Conservation (phyloP, 225 moss, liverwort and hornwort genomes). For the Pseudoscleropodium purum region DNA sequence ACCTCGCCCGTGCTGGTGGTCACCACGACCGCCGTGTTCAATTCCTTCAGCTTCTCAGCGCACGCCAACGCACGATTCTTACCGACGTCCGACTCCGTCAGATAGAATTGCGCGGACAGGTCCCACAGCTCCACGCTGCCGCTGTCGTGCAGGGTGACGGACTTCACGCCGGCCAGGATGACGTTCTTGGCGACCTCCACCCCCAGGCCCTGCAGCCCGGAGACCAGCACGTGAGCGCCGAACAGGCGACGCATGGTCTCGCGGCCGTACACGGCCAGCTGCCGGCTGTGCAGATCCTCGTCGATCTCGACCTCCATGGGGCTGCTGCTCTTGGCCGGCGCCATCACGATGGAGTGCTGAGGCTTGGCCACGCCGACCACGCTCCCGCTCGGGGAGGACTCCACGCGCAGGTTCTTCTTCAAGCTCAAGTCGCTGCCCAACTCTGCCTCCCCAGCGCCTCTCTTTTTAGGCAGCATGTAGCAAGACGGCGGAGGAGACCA, state of each 20-base stretch:
- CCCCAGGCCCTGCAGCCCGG: conserved; percentile 78
- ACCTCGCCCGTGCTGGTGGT: conserved; percentile 42
- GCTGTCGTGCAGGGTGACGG: conserved; percentile 74
- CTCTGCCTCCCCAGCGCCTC: conserved; percentile 91
- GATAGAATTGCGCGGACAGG: conserved; percentile 75
- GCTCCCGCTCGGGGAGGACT: conserved; percentile 27
- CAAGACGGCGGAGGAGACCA: conserved; percentile 15
- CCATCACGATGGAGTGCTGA: conserved; percentile 63
- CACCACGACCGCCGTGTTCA: conserved; percentile 66
- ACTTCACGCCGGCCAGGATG: conserved; percentile 90
- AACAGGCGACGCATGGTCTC: conserved; percentile 99
- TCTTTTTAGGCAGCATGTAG: conserved; percentile 99
- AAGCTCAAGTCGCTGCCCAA: conserved; percentile 31
- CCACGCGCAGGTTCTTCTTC: conserved; percentile 49
- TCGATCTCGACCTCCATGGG: conserved; percentile 83
- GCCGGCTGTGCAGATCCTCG: conserved; percentile 96
- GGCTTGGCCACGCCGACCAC: conserved; percentile 46
- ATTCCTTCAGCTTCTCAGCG: conserved; percentile 77
- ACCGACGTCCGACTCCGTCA: conserved; percentile 61
- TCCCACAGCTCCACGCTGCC: conserved; percentile 76
- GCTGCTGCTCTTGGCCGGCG: conserved; percentile 51
- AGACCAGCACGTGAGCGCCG: conserved; percentile 77
- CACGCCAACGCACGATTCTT: conserved; percentile 82
- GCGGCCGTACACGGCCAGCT: conserved; percentile 95
- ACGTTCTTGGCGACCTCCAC: conserved; percentile 92